These are phyloP conservation scores for Penicillium olsonii DNA, from an alignment of 2,329 filamentous ascomycete species.

Conservation along the genomic window DNA sequence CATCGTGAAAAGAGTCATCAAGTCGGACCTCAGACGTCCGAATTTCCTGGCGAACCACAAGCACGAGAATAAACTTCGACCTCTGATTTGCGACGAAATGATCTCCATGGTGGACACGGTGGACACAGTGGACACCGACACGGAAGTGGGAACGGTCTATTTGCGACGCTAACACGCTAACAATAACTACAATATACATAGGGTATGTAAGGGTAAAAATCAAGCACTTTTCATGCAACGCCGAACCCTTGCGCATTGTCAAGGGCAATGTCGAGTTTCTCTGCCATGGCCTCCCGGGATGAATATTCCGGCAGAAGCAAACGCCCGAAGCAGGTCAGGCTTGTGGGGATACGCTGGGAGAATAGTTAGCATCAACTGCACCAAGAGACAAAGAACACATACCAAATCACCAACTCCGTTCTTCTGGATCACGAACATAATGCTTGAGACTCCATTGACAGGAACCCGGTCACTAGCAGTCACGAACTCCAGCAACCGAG, in stretches of 20 bases:
- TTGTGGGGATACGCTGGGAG: slow-evolving; percentile 67
- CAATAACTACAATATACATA: slow-evolving; percentile 10
- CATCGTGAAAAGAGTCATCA: slow-evolving; percentile 1
- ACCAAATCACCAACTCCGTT: slow-evolving; percentile 65
- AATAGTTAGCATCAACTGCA: slow-evolving; percentile 7
- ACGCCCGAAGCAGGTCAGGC: slow-evolving; percentile 90
- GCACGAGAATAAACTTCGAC: slow-evolving; percentile 8
- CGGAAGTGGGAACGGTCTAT: neutral
- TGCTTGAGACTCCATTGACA: slow-evolving; percentile 76
- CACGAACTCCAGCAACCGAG: slow-evolving; percentile 84
- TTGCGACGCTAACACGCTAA: neutral
- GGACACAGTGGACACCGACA: too few relatives aligned
- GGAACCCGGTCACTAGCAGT: slow-evolving; percentile 90
- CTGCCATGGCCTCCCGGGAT: slow-evolving; percentile 66
- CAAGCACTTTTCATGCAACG: slow-evolving; percentile 58
- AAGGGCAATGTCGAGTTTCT: slow-evolving; percentile 80
- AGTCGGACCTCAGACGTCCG: slow-evolving; percentile 22
- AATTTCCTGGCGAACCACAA: slow-evolving; percentile 18
- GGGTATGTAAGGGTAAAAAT: slow-evolving; percentile 19
- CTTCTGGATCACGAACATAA: slow-evolving; percentile 81
- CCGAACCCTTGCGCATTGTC: slow-evolving; percentile 90
- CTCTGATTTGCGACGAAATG: slow-evolving; percentile 13
- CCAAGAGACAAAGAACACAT: slow-evolving; percentile 21
- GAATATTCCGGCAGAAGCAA: slow-evolving; percentile 82
- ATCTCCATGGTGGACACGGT: too few relatives aligned